Evolutionary conservation across 1,284 basidiomycete species (phyloP), one percentile per base, ranked within the genome.

Genomic region (Mycosarcoma maydis): DNA sequence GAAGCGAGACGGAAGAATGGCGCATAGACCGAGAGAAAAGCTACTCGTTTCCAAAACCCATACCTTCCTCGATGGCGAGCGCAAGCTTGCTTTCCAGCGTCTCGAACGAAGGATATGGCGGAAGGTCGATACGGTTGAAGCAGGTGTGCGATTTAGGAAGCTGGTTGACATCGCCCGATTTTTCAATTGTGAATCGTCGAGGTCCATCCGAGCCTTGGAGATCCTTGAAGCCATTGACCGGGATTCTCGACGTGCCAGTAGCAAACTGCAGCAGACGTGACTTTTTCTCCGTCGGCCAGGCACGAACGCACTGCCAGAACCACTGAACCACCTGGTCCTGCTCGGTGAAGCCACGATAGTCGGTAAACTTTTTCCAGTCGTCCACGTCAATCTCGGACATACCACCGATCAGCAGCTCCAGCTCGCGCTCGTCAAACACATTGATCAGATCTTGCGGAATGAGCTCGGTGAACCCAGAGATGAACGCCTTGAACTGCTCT

Each of bases 151-250:
- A 72, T 72, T 81, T 81, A 38, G 80, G 80, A 44, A 81, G 66
- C 51, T 77, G 75, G 51, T 77, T 74, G 41, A 79, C 53, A 41
- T 80, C 80, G 36, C 80, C 80, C 19, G 70, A 66, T 67, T 80
- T 82, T 56, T 82, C 80, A 30, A 82, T 80, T 14, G 80, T 82
- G 54, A 82, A 82, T 16, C 76, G 52, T 13, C 77, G 54, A 8
- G 96, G 95, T 1, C 95, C 95, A 82, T 98, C 95, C 1, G 92
- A 94, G 7, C 95, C 95, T 84, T 98, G 95, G 24, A 99, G 85
- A 78, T 98, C 96, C 83, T 98, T 98, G 87, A 98, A 98, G 1
- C 96, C 96, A 83, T 97, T 97, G 82, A 98, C 96, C 6, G 96
- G 96, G 55, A 98, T 93, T 74, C 95, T 87, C 30, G 92, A 94